These are phyloP conservation scores for Xylaria cubensis DNA, from an alignment of 495 filamentous ascomycete genomes.

Conservation along the genomic window DNA sequence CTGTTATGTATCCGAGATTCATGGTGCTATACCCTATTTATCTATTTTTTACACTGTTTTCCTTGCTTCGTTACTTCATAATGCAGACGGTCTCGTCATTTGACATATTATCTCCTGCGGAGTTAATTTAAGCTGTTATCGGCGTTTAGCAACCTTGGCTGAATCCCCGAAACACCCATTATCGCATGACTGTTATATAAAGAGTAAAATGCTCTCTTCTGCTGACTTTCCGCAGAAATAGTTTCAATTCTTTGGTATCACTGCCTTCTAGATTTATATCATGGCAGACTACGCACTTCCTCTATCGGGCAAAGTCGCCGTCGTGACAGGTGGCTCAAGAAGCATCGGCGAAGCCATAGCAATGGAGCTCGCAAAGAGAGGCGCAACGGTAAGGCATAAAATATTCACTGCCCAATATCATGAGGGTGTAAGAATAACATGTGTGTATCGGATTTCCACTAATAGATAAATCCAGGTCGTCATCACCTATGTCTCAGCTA, in stretches of 20 bases:
- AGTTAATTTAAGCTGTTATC: not conserved
- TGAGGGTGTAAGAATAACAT: not conserved
- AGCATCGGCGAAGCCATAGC: conserved; percentile 77
- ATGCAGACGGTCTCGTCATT: not conserved
- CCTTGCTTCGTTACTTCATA: not conserved
- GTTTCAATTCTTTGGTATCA: not conserved
- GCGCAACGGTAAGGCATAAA: conserved; percentile 60
- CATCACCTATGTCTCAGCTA: conserved; percentile 50
- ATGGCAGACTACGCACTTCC: conserved; percentile 34
- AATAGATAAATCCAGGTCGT: conserved; percentile 39
- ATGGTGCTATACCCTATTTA: not conserved
- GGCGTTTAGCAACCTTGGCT: not conserved
- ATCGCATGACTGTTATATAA: not conserved
- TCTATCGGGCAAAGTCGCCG: conserved; percentile 32
- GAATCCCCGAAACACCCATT: not conserved
- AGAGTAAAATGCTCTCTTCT: not conserved
- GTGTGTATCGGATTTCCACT: not conserved
- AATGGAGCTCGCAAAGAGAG: conserved; percentile 73
- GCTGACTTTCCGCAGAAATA: not conserved
- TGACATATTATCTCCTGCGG: not conserved
- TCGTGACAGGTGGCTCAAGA: conserved; percentile 71
- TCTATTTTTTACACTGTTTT: not conserved
- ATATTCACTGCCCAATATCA: not conserved
- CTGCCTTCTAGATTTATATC: not conserved
- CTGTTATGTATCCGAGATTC: too few species aligned